phyloP scores from a whole-genome alignment of 148 eudicot species.

The Arbutus unedo region DNA sequence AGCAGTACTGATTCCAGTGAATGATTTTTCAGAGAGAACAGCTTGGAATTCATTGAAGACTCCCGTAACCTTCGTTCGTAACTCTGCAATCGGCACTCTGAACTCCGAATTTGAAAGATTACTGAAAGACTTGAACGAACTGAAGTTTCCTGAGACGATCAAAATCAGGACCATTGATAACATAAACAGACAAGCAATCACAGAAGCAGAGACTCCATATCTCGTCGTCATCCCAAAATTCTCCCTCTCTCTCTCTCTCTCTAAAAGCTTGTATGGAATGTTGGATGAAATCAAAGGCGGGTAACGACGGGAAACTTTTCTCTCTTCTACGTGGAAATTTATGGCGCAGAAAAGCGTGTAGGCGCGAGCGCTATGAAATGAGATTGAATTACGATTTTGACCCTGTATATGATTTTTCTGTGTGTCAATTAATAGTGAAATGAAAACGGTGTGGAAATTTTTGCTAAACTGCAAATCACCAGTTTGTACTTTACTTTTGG shows the following conservation, averaged over 20 bases:
- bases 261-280: neutral
- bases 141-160: neutral
- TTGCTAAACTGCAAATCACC: no score
- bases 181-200: neutral
- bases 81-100: neutral
- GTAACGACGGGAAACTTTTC: neutral
- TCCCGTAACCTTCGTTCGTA: slow-evolving; percentile 1
- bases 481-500: no score
- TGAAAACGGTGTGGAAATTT: neutral
- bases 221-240: slow-evolving; percentile 2
- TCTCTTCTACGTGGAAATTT: neutral
- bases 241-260: slow-evolving; percentile 13
- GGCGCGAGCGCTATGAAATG: neutral
- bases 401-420: neutral
- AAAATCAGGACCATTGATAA: slow-evolving; percentile 9
- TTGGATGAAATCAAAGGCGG: neutral
- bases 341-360: neutral
- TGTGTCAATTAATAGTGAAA: neutral
- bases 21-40: neutral
- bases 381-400: neutral
- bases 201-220: neutral
- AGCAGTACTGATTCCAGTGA: neutral
- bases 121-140: neutral
- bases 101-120: neutral
- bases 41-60: neutral